Percentiles rank a stretch among this genome's conserved stretches.
phyloP scores from a whole-genome alignment of 306 rosid genomes.

The Hippophae gyantsensis region DNA sequence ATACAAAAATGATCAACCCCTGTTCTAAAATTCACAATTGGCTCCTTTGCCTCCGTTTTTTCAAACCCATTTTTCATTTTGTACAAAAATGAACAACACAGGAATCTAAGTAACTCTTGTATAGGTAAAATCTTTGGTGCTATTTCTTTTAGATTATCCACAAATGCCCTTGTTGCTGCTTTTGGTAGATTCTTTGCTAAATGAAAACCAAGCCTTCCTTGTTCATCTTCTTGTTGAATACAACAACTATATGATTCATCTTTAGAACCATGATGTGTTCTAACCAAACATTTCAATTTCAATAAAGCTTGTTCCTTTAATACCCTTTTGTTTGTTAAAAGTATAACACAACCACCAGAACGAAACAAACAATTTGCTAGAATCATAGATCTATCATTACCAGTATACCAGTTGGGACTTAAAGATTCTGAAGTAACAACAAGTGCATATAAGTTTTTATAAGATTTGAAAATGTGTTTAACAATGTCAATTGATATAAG shows the following conservation, averaged over 20 bases:
- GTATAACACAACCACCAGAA: conserved; percentile 59
- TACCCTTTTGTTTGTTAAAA: conserved; percentile 53
- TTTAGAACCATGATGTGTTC: conserved; percentile 71
- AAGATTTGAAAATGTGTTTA: conserved; percentile 37
- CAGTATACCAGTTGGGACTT: conserved; percentile 83
- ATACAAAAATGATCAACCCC: conserved; percentile 81
- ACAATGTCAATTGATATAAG: conserved; percentile 56
- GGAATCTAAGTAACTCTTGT: conserved; percentile 49
- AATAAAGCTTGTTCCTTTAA: conserved; percentile 34
- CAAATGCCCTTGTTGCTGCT: conserved; percentile 77
- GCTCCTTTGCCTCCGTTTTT: conserved; percentile 4
- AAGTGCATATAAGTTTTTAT: conserved; percentile 49
- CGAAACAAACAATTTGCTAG: conserved; percentile 66
- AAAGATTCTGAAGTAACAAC: conserved; percentile 70
- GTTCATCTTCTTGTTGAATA: conserved; percentile 55
- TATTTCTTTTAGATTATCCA: conserved; percentile 55
- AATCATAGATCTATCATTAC: conserved; percentile 70
- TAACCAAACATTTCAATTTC: conserved; percentile 45
- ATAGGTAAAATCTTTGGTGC: conserved; percentile 64
- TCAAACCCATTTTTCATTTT: conserved; percentile 14
- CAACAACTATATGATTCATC: conserved; percentile 73
- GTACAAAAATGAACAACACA: conserved; percentile 20
- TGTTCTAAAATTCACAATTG: conserved; percentile 40
- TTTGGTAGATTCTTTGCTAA: conserved; percentile 65
- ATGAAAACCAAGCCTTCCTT: conserved; percentile 50